These are phyloP conservation scores for Aspergillus affinis DNA, from an alignment of 495 filamentous ascomycete genomes.

Conservation along the genomic window DNA sequence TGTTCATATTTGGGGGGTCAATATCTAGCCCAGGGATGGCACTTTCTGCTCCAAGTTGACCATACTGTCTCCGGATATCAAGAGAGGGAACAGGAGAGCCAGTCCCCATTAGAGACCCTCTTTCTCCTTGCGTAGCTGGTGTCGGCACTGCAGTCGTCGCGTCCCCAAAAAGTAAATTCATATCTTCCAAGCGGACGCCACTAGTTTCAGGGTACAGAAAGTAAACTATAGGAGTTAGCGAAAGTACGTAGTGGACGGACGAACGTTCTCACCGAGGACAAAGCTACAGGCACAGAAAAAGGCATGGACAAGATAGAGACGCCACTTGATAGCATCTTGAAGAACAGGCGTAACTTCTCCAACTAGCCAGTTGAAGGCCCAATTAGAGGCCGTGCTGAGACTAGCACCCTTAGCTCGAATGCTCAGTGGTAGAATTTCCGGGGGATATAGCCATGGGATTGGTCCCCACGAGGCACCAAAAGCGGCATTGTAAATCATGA, in stretches of 20 bases:
- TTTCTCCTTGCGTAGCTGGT: constrained; percentile 67
- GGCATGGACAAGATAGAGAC: constrained; percentile 89
- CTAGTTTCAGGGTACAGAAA: constrained; percentile 97
- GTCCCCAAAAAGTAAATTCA: constrained; percentile 89
- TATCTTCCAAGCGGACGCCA: constrained; percentile 92
- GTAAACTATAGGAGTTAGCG: constrained; percentile 61
- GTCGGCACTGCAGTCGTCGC: constrained; percentile 77
- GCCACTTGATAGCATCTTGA: constrained; percentile 88
- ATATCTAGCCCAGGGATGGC: constrained; percentile 74
- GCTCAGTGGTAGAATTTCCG: constrained; percentile 94
- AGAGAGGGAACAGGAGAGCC: constrained; percentile 77
- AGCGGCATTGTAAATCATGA: constrained; percentile 97
- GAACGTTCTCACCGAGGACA: constrained; percentile 73
- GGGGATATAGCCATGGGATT: constrained; percentile 96
- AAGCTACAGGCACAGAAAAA: constrained; percentile 98
- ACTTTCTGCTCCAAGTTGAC: constrained; percentile 53
- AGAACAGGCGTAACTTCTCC: constrained; percentile 91
- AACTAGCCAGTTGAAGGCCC: constrained; percentile 98
- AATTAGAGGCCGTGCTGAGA: constrained; percentile 93
- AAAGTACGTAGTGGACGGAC: background rate
- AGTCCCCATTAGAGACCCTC: constrained; percentile 68
- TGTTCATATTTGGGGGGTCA: constrained; percentile 58
- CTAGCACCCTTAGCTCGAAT: constrained; percentile 97
- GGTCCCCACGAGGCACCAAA: constrained; percentile 99
- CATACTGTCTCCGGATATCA: constrained; percentile 61